Percentiles rank a stretch among this genome's conserved stretches.
These are phyloP conservation scores for Cystofilobasidium macerans DNA, from an alignment of 768 basidiomycete genomes.

Conservation along the genomic window DNA sequence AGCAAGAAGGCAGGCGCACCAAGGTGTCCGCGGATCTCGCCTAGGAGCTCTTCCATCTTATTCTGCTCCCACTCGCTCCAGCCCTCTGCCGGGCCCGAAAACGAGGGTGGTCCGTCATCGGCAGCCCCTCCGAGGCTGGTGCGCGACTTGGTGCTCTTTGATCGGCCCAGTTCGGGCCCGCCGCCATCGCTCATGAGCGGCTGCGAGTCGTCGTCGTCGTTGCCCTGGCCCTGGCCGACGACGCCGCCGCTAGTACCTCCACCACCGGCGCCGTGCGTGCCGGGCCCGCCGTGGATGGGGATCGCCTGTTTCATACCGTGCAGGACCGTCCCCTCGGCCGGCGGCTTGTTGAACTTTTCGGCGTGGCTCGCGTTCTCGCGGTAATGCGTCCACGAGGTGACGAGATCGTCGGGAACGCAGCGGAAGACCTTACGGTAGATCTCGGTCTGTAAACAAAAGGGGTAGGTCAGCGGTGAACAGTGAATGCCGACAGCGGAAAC, in stretches of 20 bases:
- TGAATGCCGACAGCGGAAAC: neutral
- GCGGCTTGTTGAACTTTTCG: conserved; percentile 24
- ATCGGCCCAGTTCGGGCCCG: neutral
- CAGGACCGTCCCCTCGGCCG: conserved; percentile 33
- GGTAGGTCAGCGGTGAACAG: neutral
- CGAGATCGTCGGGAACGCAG: conserved; percentile 78
- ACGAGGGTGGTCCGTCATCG: neutral
- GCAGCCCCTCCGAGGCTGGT: conserved; percentile 34
- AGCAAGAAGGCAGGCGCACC: conserved; percentile 52
- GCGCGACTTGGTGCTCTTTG: conserved; percentile 25
- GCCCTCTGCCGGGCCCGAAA: conserved; percentile 48
- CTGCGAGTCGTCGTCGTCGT: too few species aligned
- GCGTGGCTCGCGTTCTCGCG: conserved; percentile 57
- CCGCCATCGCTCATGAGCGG: conserved; percentile 21
- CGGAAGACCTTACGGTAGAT: conserved; percentile 93
- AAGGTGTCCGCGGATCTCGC: conserved; percentile 69
- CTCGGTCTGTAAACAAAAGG: conserved; percentile 62
- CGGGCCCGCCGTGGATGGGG: conserved; percentile 35
- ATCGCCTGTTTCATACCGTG: conserved; percentile 32
- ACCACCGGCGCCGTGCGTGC: conserved; percentile 39
- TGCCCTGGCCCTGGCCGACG: conserved; percentile 33
- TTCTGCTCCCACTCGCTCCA: conserved; percentile 74
- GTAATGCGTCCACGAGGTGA: conserved; percentile 92
- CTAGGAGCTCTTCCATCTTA: conserved; percentile 76
- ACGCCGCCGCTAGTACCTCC: conserved; percentile 39